Evolutionary conservation across 305 asterid genomes (phyloP), one percentile per base, ranked within the genome.

Genomic region (Fraxinus dipetala): DNA sequence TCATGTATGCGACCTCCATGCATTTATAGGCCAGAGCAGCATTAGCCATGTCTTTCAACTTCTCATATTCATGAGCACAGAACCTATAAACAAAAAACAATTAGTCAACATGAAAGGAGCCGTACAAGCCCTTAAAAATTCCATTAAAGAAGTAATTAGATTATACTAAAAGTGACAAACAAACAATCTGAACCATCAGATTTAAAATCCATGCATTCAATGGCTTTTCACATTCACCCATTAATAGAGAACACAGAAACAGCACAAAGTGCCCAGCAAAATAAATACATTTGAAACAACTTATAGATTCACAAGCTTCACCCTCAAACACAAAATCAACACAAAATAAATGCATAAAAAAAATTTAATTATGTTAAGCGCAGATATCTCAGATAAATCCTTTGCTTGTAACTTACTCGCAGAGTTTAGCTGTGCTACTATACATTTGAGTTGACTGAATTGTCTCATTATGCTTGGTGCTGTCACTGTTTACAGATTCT

Each of bases 21-120:
- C 97, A 96, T 83, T 96, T 96, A 84, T 96, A 96, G 83, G 99
- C 98, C 88, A 96, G 87, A 85, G 99, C 93, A 80, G 99, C 97
- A 83, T 94, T 90, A 86, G 93, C 98, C 96, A 92, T 88, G 82
- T 96, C 98, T 84, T 92, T 91, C 70, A 91, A 87, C 89, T 88
- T 94, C 84, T 96, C 98, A 84, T 91, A 96, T 89, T 94, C 98
- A 86, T 84, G 95, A 74, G 97, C 98, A 86, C 98, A 94, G 89
- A 90, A 94, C 89, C 99, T 96, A 77, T 65, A 63, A 63, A 38
- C 79, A 85, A 82, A 80, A 81, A 38, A 61, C 28, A 85, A 78
- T 81, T 73, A 40, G 48, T 85, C 32, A 83, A 72, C 79, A 79
- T 72, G 83, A 80, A 65, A 59, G 83, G 86, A 83, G 72, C 63